phyloP scores from a whole-genome alignment of 768 basidiomycete genomes.

The Mycena leptocephala region DNA sequence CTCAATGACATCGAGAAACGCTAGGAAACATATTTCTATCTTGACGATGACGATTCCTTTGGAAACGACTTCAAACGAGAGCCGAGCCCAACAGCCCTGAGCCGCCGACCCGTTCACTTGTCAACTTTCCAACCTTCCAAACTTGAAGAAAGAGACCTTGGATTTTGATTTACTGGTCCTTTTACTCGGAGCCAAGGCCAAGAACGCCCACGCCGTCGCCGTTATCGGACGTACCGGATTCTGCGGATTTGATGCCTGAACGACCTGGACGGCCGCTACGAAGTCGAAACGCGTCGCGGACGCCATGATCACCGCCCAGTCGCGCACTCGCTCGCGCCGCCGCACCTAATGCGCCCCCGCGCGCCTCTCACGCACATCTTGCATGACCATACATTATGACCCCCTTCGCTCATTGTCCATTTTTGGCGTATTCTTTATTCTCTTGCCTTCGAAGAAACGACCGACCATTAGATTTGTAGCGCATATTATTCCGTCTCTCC shows the following conservation, averaged over 20 bases:
- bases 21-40: too few species aligned
- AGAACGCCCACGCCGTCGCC: slow-evolving; percentile 28
- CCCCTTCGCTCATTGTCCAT: slow-evolving; percentile 24
- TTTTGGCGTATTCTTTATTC: slow-evolving; percentile 38
- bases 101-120: too few species aligned
- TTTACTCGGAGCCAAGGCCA: too few species aligned
- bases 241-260: not conserved
- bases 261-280: slow-evolving; percentile 60
- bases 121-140: too few species aligned
- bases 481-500: slow-evolving; percentile 31
- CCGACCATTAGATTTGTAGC: slow-evolving; percentile 36
- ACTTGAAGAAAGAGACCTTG: too few species aligned
- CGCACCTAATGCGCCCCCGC: slow-evolving; percentile 41
- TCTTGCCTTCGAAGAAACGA: slow-evolving; percentile 32
- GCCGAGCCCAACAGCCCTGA: too few species aligned
- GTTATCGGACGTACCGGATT: slow-evolving; percentile 33
- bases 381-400: slow-evolving; percentile 7
- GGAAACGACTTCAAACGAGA: too few species aligned
- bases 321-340: slow-evolving; percentile 61
- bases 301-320: slow-evolving; percentile 61
- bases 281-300: slow-evolving; percentile 80
- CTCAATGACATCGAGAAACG: too few species aligned
- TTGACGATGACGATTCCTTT: too few species aligned
- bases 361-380: too few species aligned
- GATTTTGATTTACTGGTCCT: too few species aligned